Evolutionary conservation across 192 early-diverging fungal species (phyloP), one percentile per base, ranked within the genome.

Genomic region (Jimgerdemannia lactiflua): DNA sequence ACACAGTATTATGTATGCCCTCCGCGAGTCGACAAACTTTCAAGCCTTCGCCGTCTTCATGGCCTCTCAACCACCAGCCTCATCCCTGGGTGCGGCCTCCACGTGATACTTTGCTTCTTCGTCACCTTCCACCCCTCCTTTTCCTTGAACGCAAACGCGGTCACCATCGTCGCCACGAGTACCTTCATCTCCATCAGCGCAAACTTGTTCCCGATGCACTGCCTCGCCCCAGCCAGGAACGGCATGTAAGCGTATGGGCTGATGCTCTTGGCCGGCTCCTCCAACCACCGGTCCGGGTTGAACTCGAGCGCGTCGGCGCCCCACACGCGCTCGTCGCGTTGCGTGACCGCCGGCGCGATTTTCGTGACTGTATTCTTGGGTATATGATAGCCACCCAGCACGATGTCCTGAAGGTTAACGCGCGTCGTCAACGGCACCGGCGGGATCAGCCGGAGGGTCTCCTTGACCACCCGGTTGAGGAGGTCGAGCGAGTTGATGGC

Each of bases 141-240:
- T 11, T 83, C 80, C 14, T 67, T 44, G 43, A 79, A 86, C 67
- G 85, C 77, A 10, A 87, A 71, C 40, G 81, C 74, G 40, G 72
- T 69, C 44, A 88, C 70, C 40, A 89, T 63, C 8, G 86, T 72
- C 20, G 83, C 85, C 29, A 90, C 39, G 4, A 89, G 70, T 63
- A 89, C 77, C 79, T 90, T 90, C 64, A 85, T 78, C 77, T 90
- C 89, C 20, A 85, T 81, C 71, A 86, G 72, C 59, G 88, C 89
- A 73, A 90, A 85, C 74, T 80, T 82, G 67, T 84, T 79, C 17
- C 89, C 89, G 40, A 90, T 89, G 43, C 89, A 90, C 40, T 86
- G 86, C 3, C 86, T 66, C 19, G 81, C 80, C 39, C 89, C 89
- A 3, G 84, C 81, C 43, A 84, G 70, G 69, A 90, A 90, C 0